phyloP scores from a whole-genome alignment of 345 rosid species.

The Rhodomyrtus tomentosa region DNA sequence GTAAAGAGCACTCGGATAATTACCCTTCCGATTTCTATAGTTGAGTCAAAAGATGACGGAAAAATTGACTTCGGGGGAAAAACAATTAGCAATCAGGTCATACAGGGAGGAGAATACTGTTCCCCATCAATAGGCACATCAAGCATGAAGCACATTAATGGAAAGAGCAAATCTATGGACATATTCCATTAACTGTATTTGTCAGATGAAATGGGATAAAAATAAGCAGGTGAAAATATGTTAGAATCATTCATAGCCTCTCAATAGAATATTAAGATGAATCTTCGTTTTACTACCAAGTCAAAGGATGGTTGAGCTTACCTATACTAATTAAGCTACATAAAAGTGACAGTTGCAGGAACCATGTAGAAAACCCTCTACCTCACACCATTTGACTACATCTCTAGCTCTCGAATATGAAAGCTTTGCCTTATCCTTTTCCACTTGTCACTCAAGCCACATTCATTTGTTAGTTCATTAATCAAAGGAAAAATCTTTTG shows the following conservation, averaged over 20 bases:
- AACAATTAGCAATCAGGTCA: neutral
- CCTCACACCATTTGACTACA: neutral
- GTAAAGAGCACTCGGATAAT: neutral
- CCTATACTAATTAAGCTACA: neutral
- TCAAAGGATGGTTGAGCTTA: neutral
- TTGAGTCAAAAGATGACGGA: neutral
- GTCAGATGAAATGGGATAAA: neutral
- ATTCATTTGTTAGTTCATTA: neutral
- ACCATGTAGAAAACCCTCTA: neutral
- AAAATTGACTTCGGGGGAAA: neutral
- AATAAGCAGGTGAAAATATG: neutral
- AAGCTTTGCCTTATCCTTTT: neutral
- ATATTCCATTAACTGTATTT: neutral
- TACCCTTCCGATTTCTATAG: neutral
- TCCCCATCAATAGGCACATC: neutral
- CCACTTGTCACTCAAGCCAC: neutral
- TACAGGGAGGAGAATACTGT: neutral
- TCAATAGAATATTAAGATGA: neutral
- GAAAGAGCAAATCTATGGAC: neutral
- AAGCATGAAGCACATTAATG: neutral
- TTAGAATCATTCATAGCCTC: neutral
- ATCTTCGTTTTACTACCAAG: neutral
- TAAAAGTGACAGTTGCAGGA: neutral
- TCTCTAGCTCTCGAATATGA: neutral
- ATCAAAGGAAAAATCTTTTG: neutral